Evolutionary conservation across 2,329 filamentous ascomycete genomes (phyloP).

Genomic region (Fusarium citri): DNA sequence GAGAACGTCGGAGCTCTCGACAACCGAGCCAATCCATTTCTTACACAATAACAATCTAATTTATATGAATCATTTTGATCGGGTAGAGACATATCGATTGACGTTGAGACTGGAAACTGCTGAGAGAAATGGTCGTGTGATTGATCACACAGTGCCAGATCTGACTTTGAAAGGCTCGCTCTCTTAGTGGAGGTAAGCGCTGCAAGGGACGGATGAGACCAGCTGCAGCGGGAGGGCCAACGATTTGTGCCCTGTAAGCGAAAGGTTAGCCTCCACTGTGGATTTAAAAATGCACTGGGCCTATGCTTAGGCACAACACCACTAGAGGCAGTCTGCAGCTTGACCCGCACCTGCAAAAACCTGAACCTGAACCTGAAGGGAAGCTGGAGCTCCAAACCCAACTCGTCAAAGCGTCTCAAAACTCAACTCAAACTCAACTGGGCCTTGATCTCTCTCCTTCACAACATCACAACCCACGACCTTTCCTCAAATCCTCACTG

Average conservation of each 20-base stretch:
- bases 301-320: slow-evolving; percentile 30
- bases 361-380: background rate
- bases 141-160: slow-evolving; percentile 38
- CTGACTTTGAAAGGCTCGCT: background rate
- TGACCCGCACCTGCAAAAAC: slow-evolving; percentile 44
- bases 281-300: slow-evolving; percentile 20
- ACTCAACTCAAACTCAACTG: slow-evolving; percentile 20
- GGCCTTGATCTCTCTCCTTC: slow-evolving; percentile 24
- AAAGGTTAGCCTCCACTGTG: slow-evolving; percentile 26
- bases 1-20: background rate
- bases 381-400: slow-evolving; percentile 22
- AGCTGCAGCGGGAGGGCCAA: slow-evolving; percentile 37
- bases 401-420: slow-evolving; percentile 39
- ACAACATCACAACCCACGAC: slow-evolving; percentile 33
- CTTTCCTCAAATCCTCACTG: slow-evolving; percentile 29
- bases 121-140: slow-evolving; percentile 29
- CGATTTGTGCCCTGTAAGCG: slow-evolving; percentile 44
- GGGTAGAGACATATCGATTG: slow-evolving; percentile 31
- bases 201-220: slow-evolving; percentile 33
- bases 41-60: slow-evolving; percentile 13
- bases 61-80: slow-evolving; percentile 19
- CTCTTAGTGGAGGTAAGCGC: slow-evolving; percentile 29
- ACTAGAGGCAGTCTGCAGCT: slow-evolving; percentile 3
- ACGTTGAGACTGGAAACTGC: slow-evolving; percentile 6
- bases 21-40: slow-evolving; percentile 21